phyloP scores from a whole-genome alignment of 768 basidiomycete species.

The Lactarius sp. region DNA sequence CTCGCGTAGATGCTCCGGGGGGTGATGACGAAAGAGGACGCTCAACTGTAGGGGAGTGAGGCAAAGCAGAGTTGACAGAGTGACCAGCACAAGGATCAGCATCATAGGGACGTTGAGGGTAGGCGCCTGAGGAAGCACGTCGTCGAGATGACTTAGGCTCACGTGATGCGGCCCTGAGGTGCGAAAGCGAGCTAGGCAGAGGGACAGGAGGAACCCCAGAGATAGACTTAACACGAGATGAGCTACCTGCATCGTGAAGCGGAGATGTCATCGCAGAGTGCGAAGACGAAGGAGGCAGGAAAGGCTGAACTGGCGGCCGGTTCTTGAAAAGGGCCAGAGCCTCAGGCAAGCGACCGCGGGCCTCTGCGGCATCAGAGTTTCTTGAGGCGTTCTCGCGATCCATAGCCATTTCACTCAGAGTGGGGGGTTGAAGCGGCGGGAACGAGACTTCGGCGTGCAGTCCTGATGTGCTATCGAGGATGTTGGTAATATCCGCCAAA shows the following conservation, averaged over 20 bases:
- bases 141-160: conserved; percentile 1
- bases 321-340: not conserved
- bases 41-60: not conserved
- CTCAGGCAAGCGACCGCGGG: not conserved
- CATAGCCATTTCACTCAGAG: not conserved
- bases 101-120: not conserved
- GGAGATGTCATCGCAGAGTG: not conserved
- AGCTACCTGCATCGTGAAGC: not conserved
- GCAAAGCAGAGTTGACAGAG: not conserved
- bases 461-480: not conserved
- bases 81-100: not conserved
- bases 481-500: conserved; percentile 23
- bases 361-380: not conserved
- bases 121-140: not conserved
- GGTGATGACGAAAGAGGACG: not conserved
- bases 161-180: not conserved
- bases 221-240: not conserved
- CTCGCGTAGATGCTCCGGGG: not conserved
- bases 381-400: not conserved
- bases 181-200: not conserved
- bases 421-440: conserved; percentile 4
- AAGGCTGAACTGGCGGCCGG: not conserved
- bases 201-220: not conserved
- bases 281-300: not conserved
- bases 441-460: not conserved